Conservation (phyloP, 805 yeast species). For the Candida nonsorbophila region DNA sequence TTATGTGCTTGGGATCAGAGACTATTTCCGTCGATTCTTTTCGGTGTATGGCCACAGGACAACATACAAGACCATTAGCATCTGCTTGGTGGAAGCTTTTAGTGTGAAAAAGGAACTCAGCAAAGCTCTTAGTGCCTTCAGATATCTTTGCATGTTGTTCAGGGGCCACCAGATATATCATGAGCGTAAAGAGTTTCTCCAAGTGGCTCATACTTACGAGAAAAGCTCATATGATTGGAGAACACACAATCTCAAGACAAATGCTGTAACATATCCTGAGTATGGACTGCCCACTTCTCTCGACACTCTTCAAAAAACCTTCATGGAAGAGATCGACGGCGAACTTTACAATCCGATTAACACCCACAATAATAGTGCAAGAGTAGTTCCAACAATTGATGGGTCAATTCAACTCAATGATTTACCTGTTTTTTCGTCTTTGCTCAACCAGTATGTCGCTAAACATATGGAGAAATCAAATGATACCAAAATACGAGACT, state of each 20-base stretch:
- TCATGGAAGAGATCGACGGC: neutral
- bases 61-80: slow-evolving; percentile 21
- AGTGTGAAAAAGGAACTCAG: slow-evolving; percentile 15
- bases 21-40: slow-evolving; percentile 34
- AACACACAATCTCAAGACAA: slow-evolving; percentile 15
- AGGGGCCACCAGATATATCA: slow-evolving; percentile 15
- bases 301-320: slow-evolving; percentile 8
- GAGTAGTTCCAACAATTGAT: slow-evolving; percentile 18
- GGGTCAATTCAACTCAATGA: slow-evolving; percentile 23
- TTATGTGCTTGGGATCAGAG: slow-evolving; percentile 23
- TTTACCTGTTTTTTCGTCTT: slow-evolving; percentile 22
- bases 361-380: slow-evolving; percentile 11
- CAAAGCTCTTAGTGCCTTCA: slow-evolving; percentile 19
- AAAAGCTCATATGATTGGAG: slow-evolving; percentile 14
- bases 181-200: slow-evolving; percentile 6
- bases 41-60: slow-evolving; percentile 25
- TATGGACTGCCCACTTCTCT: slow-evolving; percentile 4
- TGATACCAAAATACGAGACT: slow-evolving; percentile 2
- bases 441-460: slow-evolving; percentile 13
- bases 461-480: slow-evolving; percentile 9
- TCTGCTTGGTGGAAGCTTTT: slow-evolving; percentile 26
- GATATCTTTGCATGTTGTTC: slow-evolving; percentile 12
- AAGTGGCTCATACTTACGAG: slow-evolving; percentile 4
- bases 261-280: slow-evolving; percentile 6
- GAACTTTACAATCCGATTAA: slow-evolving; percentile 18